These are phyloP conservation scores for Cicer arietinum DNA, from an alignment of 306 rosid genomes.

Conservation along the genomic window DNA sequence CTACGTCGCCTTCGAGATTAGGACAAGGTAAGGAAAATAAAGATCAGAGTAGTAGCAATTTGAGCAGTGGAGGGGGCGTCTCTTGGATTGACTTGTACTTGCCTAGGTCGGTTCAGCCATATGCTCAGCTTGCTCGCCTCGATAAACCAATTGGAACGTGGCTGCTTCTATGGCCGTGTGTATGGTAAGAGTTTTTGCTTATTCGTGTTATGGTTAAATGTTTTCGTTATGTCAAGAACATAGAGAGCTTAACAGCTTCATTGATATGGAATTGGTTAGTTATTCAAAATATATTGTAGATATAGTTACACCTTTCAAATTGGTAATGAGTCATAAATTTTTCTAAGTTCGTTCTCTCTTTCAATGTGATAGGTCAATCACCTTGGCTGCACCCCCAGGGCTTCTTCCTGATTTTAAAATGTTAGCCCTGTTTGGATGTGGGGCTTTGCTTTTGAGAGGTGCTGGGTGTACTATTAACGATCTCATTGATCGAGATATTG, in stretches of 20 bases:
- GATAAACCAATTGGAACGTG: conserved; percentile 96
- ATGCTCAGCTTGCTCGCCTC: conserved; percentile 89
- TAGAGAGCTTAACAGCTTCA: conserved; percentile 17
- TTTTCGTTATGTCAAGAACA: conserved; percentile 13
- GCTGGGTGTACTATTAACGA: conserved; percentile 92
- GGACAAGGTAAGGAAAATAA: conserved; percentile 46
- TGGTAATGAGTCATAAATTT: conserved; percentile 20
- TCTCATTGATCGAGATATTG: conserved; percentile 85
- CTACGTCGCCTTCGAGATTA: conserved; percentile 55
- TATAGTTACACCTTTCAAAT: conserved; percentile 14
- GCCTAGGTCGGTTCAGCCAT: conserved; percentile 71
- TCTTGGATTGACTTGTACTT: conserved; percentile 77
- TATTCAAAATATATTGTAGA: conserved; percentile 22
- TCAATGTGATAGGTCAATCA: conserved; percentile 70
- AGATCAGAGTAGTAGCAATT: conserved; percentile 39
- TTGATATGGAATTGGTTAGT: conserved; percentile 9
- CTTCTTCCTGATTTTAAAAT: conserved; percentile 82
- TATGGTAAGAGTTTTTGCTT: conserved; percentile 64
- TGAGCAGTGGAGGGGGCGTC: conserved; percentile 35
- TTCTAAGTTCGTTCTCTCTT: conserved; percentile 29
- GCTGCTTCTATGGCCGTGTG: conserved; percentile 95
- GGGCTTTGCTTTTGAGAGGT: conserved; percentile 86
- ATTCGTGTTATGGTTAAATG: neutral
- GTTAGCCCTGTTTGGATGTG: conserved; percentile 76
- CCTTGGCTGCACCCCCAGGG: conserved; percentile 81